A percentile compares a stretch with the other conserved stretches of the same genome.
Evolutionary conservation across 148 eudicot species (phyloP).

Genomic region (Fagopyrum tataricum): DNA sequence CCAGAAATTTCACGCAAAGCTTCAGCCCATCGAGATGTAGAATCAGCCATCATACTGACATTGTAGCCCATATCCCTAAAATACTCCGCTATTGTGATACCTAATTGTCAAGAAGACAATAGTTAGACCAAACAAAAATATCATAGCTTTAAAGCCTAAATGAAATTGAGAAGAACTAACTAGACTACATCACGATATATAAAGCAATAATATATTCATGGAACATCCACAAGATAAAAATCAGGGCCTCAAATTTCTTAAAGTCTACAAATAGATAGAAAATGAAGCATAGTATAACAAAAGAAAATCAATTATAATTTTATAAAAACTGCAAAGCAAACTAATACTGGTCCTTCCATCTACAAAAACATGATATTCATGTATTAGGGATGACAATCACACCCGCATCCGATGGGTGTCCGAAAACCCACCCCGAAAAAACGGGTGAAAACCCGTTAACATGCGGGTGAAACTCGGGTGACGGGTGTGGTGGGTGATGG

Average conservation of each 20-base stretch:
- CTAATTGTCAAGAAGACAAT: slow-evolving; percentile 28
- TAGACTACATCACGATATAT: background rate
- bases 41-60: slow-evolving; percentile 99
- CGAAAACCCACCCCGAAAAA: no score
- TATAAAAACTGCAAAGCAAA: background rate
- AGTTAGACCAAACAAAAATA: background rate
- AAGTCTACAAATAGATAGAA: background rate
- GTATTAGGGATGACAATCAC: no score
- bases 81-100: slow-evolving; percentile 95
- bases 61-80: slow-evolving; percentile 99
- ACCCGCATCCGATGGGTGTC: no score
- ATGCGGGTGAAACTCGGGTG: no score
- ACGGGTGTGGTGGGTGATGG: no score
- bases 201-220: background rate
- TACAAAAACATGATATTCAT: background rate
- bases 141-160: background rate
- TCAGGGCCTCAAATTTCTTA: background rate
- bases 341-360: background rate
- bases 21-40: slow-evolving; percentile 99
- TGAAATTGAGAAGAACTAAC: background rate
- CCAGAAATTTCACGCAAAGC: slow-evolving; percentile 99
- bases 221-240: background rate
- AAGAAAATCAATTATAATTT: background rate
- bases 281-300: background rate
- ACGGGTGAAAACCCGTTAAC: no score